Evolutionary conservation across 495 filamentous ascomycete genomes (phyloP).

Genomic region (Penicillium herquei): DNA sequence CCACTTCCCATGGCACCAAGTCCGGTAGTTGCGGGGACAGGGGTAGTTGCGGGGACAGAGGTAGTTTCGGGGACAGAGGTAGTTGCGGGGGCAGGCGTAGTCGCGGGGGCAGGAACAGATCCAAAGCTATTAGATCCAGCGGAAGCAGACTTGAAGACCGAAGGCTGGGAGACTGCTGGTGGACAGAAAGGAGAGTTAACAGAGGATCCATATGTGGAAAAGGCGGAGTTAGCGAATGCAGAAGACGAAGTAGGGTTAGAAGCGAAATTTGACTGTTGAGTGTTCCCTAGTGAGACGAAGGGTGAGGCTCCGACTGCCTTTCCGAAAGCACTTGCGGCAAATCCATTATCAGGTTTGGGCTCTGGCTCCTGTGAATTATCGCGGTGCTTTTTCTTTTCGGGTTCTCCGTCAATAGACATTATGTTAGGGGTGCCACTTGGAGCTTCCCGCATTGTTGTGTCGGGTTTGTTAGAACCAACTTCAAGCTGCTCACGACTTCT

Average conservation of each 20-base stretch:
- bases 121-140: conserved; percentile 10
- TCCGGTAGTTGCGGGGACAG: conserved; percentile 17
- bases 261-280: conserved; percentile 15
- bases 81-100: conserved; percentile 4
- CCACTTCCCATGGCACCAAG: conserved; percentile 43
- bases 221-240: conserved; percentile 52
- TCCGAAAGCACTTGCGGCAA: conserved; percentile 49
- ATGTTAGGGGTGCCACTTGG: not conserved
- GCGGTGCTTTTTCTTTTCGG: conserved; percentile 47
- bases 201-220: conserved; percentile 52
- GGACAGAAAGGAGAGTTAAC: conserved; percentile 57
- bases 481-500: conserved; percentile 53
- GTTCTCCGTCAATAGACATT: conserved; percentile 30
- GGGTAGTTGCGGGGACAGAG: conserved; percentile 7
- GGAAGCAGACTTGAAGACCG: conserved; percentile 36
- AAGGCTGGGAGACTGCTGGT: conserved; percentile 40
- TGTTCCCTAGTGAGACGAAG: conserved; percentile 42
- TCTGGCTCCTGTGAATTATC: conserved; percentile 42
- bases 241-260: conserved; percentile 38
- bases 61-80: too few relatives aligned
- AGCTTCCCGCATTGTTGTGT: conserved; percentile 1
- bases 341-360: conserved; percentile 19
- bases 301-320: conserved; percentile 50
- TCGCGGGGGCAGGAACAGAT: too few relatives aligned
- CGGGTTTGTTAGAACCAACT: conserved; percentile 27